Conservation (phyloP, 768 basidiomycete species). For the Scleroderma citrinum region DNA sequence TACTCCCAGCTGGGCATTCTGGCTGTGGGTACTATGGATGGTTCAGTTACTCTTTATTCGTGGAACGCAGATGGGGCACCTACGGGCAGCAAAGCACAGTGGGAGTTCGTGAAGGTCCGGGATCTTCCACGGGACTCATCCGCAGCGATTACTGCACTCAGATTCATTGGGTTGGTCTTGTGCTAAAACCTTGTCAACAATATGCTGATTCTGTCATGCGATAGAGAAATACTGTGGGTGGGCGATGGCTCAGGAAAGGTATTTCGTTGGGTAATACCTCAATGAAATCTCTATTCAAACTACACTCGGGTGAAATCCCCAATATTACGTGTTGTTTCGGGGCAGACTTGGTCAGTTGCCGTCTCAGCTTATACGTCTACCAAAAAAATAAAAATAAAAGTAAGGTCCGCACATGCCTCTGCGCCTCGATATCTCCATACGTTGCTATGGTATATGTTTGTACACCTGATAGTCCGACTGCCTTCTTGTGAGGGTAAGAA, state of each 20-base stretch:
- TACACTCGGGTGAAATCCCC: too few species aligned
- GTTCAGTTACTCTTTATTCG: slow-evolving; percentile 72
- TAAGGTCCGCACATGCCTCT: too few species aligned
- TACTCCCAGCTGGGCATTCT: slow-evolving; percentile 73
- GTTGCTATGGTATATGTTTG: too few species aligned
- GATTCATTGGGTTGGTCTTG: slow-evolving; percentile 65
- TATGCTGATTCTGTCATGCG: neutral
- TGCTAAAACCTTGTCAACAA: neutral
- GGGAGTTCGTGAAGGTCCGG: slow-evolving; percentile 69
- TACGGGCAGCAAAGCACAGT: slow-evolving; percentile 57
- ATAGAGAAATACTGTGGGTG: slow-evolving; percentile 21
- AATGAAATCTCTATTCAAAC: slow-evolving; percentile 7
- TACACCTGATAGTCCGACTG: too few species aligned
- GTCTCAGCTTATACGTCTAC: too few species aligned
- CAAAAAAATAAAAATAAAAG: too few species aligned
- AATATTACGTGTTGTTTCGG: too few species aligned
- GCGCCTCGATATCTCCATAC: too few species aligned
- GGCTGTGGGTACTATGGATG: slow-evolving; percentile 74
- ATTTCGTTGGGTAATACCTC: slow-evolving; percentile 18
- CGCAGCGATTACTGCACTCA: slow-evolving; percentile 65
- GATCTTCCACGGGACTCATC: slow-evolving; percentile 53
- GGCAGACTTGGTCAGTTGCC: too few species aligned
- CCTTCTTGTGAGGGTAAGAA: too few species aligned
- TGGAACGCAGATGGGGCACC: slow-evolving; percentile 78
- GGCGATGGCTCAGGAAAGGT: slow-evolving; percentile 21